These are phyloP conservation scores for Corymbia maculata DNA, from an alignment of 345 rosid species.

Conservation along the genomic window DNA sequence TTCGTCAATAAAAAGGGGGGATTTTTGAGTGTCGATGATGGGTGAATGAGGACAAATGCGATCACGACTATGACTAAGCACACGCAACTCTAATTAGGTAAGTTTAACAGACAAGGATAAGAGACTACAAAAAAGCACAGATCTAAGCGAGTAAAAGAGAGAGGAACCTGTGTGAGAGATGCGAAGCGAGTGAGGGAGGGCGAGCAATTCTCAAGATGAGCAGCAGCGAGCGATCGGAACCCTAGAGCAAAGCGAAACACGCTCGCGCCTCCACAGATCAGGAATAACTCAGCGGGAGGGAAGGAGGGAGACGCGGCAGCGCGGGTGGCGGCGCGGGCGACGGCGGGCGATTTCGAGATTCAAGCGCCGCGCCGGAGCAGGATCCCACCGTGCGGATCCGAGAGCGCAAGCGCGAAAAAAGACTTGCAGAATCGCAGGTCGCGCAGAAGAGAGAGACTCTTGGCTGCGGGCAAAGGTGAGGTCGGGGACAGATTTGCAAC, in stretches of 20 bases:
- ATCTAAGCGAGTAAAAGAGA: no score
- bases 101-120: no score
- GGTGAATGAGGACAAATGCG: no score
- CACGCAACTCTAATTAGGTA: no score
- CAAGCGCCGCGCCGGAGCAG: background rate
- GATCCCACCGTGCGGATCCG: constrained; percentile 31
- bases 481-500: background rate
- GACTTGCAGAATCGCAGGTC: background rate
- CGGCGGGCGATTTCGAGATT: background rate
- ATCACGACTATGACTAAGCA: no score
- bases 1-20: no score
- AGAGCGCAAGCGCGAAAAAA: background rate
- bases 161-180: no score
- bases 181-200: no score
- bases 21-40: no score
- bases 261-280: background rate
- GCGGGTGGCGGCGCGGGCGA: background rate
- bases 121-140: no score
- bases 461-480: background rate
- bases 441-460: background rate
- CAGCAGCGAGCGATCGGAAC: constrained; percentile 48
- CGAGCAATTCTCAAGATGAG: background rate
- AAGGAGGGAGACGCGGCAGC: background rate
- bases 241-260: constrained; percentile 1
- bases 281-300: background rate